Evolutionary conservation across 2,329 filamentous ascomycete genomes (phyloP), one percentile per base, ranked within the genome.

Genomic region (Colletotrichum aenigma): DNA sequence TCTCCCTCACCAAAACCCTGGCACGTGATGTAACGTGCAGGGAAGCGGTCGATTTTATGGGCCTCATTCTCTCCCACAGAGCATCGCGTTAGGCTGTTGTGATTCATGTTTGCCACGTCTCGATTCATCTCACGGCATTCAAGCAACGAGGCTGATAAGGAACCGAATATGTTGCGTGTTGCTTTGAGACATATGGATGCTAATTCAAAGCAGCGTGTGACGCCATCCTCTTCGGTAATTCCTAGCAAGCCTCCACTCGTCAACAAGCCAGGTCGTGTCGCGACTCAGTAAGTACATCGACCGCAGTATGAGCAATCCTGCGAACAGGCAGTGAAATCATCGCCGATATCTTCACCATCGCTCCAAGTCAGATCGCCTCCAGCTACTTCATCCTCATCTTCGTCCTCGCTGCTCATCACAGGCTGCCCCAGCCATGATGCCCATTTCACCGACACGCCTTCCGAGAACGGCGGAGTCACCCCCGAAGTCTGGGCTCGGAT

Each of bases 231-330:
- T 18, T 43, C 38, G 4, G 2, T n/a, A n/a, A 18, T 43, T 10
- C 38, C 8, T 18, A 43, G 38, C 4, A 43, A n/a, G 38, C 4
- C 38, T 43, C 38, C 38, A 18, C 16, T n/a, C 4, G 38, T 43
- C 16, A 43, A 43, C 38, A 18, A 4, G 38, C 38, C 16, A 5
- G 16, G 38, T 10, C 16, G 4, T 18, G 38, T 10, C 16, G 16
- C 38, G 24, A 18, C 6, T 73, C 58, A 76, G n/a, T 77, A 78
- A 6, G 62, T 72, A 21, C 77, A 78, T 13, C 56, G 70, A 10
- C 71, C 77, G 55, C 77, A 78, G 55, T 77, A 78, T 6, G 68
- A 77, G 21, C 77, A 78, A 1, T 52, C 38, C 28, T 77, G 65
- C 26, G 77, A 76, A 32, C 75, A 78, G 6, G 71, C 75, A 16